Conservation (phyloP, 1,139 yeast species). For the Hyphopichia buzzinii region DNA sequence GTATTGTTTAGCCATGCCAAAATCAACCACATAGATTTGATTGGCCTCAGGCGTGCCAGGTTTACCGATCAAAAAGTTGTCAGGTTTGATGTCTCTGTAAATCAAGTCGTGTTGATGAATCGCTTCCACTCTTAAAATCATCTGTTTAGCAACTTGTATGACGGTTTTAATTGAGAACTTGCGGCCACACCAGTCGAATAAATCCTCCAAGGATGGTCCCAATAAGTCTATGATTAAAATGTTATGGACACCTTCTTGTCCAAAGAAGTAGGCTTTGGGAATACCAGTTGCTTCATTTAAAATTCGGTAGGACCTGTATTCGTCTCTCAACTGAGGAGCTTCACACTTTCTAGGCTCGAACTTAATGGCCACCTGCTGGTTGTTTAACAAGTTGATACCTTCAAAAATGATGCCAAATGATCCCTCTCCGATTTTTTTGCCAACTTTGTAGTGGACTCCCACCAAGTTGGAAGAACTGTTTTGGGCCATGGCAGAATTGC, state of each 20-base stretch:
- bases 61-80: slow-evolving; percentile 69
- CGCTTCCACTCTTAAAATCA: slow-evolving; percentile 65
- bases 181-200: slow-evolving; percentile 81
- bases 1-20: slow-evolving; percentile 70
- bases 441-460: slow-evolving; percentile 85
- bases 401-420: slow-evolving; percentile 97
- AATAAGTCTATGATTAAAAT: slow-evolving; percentile 69
- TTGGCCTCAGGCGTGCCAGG: slow-evolving; percentile 66
- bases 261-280: slow-evolving; percentile 75
- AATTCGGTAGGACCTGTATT: slow-evolving; percentile 69
- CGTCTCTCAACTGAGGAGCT: slow-evolving; percentile 79
- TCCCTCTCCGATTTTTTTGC: slow-evolving; percentile 97
- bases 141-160: slow-evolving; percentile 71
- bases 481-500: slow-evolving; percentile 27
- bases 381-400: slow-evolving; percentile 81
- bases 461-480: slow-evolving; percentile 44
- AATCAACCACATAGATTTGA: slow-evolving; percentile 45
- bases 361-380: slow-evolving; percentile 75
- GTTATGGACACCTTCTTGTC: slow-evolving; percentile 78
- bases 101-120: slow-evolving; percentile 70
- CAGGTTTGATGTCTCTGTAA: slow-evolving; percentile 77
- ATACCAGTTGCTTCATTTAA: slow-evolving; percentile 61
- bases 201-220: slow-evolving; percentile 76
- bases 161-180: slow-evolving; percentile 68
- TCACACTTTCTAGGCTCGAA: slow-evolving; percentile 79